Evolutionary conservation across 768 basidiomycete genomes (phyloP), one percentile per base, ranked within the genome.

Genomic region (Rhodocollybia butyracea): DNA sequence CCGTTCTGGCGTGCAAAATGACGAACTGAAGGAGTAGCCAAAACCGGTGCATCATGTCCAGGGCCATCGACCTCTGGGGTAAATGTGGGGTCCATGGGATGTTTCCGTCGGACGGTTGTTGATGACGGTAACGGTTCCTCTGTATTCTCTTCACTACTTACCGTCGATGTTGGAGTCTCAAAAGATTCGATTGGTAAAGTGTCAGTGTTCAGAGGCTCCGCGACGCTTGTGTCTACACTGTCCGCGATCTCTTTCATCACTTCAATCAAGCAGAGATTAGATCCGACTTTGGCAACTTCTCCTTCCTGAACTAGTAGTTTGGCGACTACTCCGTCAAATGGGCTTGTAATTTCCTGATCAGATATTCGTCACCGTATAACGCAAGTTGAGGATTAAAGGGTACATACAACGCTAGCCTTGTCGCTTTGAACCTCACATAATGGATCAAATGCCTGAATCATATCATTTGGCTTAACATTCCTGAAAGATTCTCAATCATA

Each of bases 281-380:
- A 72, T 30, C 93, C 91, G 17, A 94, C 92, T 64, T 91, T 91
- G 19, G 89, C 90, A 17, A 94, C 78, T 64, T 91, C 82, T 19
- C 92, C 92, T 65, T 91, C 90, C 59, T 85, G 71, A 17, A 92
- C 90, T 1, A 91, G 74, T 5, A 94, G 69, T 59, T 88, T 79
- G 58, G 79, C 84, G 45, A 94, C 73, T 30, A 84, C 73, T 5
- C 92, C 92, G 39, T 92, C 87, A 63, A 80, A 93, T 1, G 92
- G 92, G 55, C 86, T 88, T 2, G 92, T 94, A 54, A 95, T 93
- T 68, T 94, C 92, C 48, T 50, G 38, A 24, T 91, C 68, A 84
- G 88, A 1, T 91, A 91, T 68, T 94, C 94, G 79, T 94, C 91
- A 59, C 86, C 88, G 71, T 93, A 91, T 2, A 94, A 91, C 58